Evolutionary conservation across 345 rosid genomes (phyloP).

Genomic region (Excoecaria agallocha): DNA sequence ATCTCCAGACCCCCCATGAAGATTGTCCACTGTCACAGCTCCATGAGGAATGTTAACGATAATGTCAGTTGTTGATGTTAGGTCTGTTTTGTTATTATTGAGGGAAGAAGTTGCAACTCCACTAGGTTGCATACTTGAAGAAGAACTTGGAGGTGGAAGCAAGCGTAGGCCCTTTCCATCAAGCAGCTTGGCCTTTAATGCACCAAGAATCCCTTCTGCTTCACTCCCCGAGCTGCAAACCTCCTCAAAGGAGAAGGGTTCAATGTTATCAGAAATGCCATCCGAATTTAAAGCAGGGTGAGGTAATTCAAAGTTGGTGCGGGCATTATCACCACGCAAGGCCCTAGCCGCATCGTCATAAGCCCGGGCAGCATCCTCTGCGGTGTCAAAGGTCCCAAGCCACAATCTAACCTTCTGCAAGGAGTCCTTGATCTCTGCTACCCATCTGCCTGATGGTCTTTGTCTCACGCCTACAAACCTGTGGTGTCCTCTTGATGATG

Average conservation of each 20-base stretch:
- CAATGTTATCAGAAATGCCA: conserved; percentile 18
- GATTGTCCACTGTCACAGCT: background rate
- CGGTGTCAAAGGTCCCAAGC: conserved; percentile 58
- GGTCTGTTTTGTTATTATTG: conserved; percentile 9
- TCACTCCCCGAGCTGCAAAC: conserved; percentile 37
- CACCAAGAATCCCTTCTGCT: conserved; percentile 47
- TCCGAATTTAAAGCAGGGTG: conserved; percentile 13
- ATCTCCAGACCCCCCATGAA: background rate
- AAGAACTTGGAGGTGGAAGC: conserved; percentile 6
- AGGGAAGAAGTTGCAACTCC: background rate
- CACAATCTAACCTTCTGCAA: conserved; percentile 52
- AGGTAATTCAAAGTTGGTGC: conserved; percentile 49
- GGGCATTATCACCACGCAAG: conserved; percentile 46
- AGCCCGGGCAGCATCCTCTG: conserved; percentile 55
- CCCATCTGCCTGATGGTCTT: conserved; percentile 61
- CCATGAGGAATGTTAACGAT: conserved; percentile 1
- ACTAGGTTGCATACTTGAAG: background rate
- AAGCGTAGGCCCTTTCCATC: conserved; percentile 35
- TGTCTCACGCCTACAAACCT: conserved; percentile 54
- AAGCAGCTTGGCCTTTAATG: conserved; percentile 47
- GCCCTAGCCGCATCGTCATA: conserved; percentile 55
- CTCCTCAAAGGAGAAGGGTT: conserved; percentile 52
- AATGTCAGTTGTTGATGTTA: background rate
- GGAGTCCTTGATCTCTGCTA: conserved; percentile 57
- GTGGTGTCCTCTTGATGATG: conserved; percentile 47